These are phyloP conservation scores for Auriscalpium vulgare DNA, from an alignment of 768 basidiomycete genomes.

Conservation along the genomic window DNA sequence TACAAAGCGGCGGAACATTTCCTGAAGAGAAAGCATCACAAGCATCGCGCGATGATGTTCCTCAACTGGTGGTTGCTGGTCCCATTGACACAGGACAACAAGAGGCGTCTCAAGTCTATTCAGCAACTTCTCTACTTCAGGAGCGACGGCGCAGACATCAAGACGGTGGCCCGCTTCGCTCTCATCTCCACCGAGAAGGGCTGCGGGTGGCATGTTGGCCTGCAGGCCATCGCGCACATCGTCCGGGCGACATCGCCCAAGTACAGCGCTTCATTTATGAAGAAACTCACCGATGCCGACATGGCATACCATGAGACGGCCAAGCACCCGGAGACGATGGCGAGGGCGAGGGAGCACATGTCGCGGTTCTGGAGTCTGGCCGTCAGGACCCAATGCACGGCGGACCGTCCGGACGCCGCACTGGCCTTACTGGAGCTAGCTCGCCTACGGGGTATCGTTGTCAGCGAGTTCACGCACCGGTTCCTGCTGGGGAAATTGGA, in stretches of 20 bases:
- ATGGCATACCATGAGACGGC: background rate
- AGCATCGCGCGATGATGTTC: conserved; percentile 20
- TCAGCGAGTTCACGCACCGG: conserved; percentile 31
- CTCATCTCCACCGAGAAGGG: conserved; percentile 41
- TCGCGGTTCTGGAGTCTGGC: conserved; percentile 27
- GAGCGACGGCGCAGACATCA: conserved; percentile 23
- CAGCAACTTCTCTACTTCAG: conserved; percentile 27
- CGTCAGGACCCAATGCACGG: conserved; percentile 32
- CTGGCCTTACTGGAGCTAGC: conserved; percentile 36
- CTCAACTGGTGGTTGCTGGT: conserved; percentile 36
- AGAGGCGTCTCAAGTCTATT: conserved; percentile 19
- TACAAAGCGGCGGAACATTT: conserved; percentile 28
- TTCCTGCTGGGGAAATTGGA: conserved; percentile 22
- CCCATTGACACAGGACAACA: conserved; percentile 17
- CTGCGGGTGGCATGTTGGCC: conserved; percentile 17
- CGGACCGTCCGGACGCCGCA: conserved; percentile 33
- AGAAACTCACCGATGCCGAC: conserved; percentile 24
- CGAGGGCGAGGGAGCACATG: conserved; percentile 2
- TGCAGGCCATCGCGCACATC: conserved; percentile 28
- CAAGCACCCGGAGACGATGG: background rate
- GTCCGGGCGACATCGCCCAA: conserved; percentile 34
- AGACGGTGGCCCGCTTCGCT: conserved; percentile 35
- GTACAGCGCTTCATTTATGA: conserved; percentile 31
- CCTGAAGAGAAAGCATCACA: conserved; percentile 17
- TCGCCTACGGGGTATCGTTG: conserved; percentile 17